These are phyloP conservation scores for Pseudogymnoascus sp. DNA, from an alignment of 2,329 filamentous ascomycete species.

Conservation along the genomic window DNA sequence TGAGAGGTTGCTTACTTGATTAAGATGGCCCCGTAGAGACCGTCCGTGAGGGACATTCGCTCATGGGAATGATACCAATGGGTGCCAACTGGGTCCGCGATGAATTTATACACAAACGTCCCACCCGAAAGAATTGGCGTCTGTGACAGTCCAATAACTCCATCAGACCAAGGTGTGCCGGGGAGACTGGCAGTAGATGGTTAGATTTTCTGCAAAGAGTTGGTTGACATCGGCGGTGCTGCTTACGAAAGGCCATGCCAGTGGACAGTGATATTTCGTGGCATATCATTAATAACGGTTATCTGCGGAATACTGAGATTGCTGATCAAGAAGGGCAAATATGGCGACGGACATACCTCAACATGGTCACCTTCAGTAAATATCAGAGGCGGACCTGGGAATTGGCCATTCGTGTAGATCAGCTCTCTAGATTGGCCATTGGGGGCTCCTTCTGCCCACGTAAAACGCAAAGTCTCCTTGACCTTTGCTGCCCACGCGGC, in stretches of 20 bases:
- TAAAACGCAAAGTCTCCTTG: background rate
- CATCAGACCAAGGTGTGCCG: constrained; percentile 32
- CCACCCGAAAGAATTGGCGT: constrained; percentile 34
- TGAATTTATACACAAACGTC: constrained; percentile 33
- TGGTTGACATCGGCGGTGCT: constrained; percentile 18
- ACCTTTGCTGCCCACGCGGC: no score
- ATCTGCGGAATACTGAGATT: constrained; percentile 10
- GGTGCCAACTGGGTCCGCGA: constrained; percentile 31
- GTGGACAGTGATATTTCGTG: constrained; percentile 32
- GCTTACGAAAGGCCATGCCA: constrained; percentile 31
- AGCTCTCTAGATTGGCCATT: constrained; percentile 20
- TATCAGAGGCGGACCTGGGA: constrained; percentile 28
- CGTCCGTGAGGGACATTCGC: constrained; percentile 24
- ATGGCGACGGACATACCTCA: constrained; percentile 19
- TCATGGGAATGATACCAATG: constrained; percentile 33
- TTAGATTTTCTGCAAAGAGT: background rate
- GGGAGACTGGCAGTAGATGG: constrained; percentile 14
- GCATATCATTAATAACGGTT: constrained; percentile 26
- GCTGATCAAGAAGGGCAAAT: background rate
- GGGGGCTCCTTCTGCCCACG: constrained; percentile 16
- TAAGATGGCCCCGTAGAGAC: constrained; percentile 25
- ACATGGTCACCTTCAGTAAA: constrained; percentile 26
- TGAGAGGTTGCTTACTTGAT: constrained; percentile 17
- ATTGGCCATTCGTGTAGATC: constrained; percentile 21
- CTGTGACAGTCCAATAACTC: constrained; percentile 33